These are phyloP conservation scores for Ophiostoma himal-ulmi DNA, from an alignment of 2,329 filamentous ascomycete species.

Conservation along the genomic window DNA sequence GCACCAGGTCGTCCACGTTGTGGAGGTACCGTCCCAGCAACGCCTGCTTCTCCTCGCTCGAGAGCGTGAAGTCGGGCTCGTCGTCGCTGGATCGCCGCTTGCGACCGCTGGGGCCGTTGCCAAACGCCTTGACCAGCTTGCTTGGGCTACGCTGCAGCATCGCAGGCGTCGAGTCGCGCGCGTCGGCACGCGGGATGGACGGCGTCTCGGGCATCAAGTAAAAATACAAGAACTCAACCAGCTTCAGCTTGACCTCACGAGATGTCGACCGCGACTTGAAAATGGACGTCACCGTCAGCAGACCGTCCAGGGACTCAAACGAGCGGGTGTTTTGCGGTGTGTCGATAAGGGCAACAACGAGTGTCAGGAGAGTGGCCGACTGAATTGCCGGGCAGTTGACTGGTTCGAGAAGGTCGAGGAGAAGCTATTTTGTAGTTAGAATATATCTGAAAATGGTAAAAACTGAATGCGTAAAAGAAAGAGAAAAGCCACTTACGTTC, in stretches of 20 bases:
- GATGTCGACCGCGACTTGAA: slow-evolving; percentile 85
- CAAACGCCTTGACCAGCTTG: slow-evolving; percentile 58
- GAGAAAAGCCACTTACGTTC: slow-evolving; percentile 56
- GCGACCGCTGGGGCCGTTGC: slow-evolving; percentile 23
- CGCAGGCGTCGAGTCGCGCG: slow-evolving; percentile 38
- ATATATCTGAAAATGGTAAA: slow-evolving; percentile 10
- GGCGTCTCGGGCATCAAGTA: slow-evolving; percentile 92
- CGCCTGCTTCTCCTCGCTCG: slow-evolving; percentile 75
- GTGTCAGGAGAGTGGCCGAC: slow-evolving; percentile 78
- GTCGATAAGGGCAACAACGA: slow-evolving; percentile 83
- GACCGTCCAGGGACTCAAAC: slow-evolving; percentile 86
- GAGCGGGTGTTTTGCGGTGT: slow-evolving; percentile 81
- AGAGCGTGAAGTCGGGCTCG: slow-evolving; percentile 46
- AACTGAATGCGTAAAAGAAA: slow-evolving; percentile 13
- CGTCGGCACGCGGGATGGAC: slow-evolving; percentile 45
- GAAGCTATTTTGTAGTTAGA: slow-evolving; percentile 44
- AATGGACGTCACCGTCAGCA: slow-evolving; percentile 83
- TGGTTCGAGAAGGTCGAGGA: slow-evolving; percentile 89
- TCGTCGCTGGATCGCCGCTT: slow-evolving; percentile 19
- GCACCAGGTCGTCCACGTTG: slow-evolving; percentile 78
- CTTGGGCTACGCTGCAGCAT: slow-evolving; percentile 62
- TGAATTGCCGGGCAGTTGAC: slow-evolving; percentile 90
- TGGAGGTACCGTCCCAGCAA: slow-evolving; percentile 70
- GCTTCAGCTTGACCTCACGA: slow-evolving; percentile 85
- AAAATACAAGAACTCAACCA: slow-evolving; percentile 97